A percentile compares a stretch with the other conserved stretches of the same genome.
phyloP scores from a whole-genome alignment of 495 filamentous ascomycete species.

The Penicillium coprophilum region DNA sequence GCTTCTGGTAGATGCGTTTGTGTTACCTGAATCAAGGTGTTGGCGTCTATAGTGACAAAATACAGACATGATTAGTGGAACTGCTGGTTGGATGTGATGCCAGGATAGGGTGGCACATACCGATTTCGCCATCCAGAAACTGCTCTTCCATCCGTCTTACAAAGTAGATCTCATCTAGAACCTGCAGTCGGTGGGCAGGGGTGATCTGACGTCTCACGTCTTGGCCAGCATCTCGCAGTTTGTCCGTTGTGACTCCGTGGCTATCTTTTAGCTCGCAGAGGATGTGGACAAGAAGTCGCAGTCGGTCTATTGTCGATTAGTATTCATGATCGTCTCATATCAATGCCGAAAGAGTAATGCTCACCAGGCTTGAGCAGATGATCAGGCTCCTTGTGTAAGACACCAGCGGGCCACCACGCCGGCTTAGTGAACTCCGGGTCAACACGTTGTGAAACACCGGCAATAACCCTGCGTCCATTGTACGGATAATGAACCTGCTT shows the following conservation, averaged over 20 bases:
- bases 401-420: conserved; percentile 74
- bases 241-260: conserved; percentile 43
- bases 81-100: background rate
- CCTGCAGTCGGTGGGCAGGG: conserved; percentile 34
- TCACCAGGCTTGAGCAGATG: conserved; percentile 72
- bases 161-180: conserved; percentile 66
- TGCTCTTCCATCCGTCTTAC: conserved; percentile 64
- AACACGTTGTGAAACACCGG: conserved; percentile 40
- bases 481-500: conserved; percentile 86
- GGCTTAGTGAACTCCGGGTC: conserved; percentile 55
- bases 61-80: conserved; percentile 2
- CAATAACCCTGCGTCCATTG: conserved; percentile 53
- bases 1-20: conserved; percentile 29
- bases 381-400: conserved; percentile 75
- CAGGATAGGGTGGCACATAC: conserved; percentile 39
- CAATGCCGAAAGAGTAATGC: conserved; percentile 17
- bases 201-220: conserved; percentile 43
- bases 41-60: conserved; percentile 18
- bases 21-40: conserved; percentile 22
- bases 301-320: conserved; percentile 49
- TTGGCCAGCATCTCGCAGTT: conserved; percentile 44
- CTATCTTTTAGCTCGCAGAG: conserved; percentile 49
- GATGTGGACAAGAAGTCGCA: conserved; percentile 62
- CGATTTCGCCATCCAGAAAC: conserved; percentile 58
- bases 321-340: background rate